These are phyloP conservation scores for Lactarius trivialis DNA, from an alignment of 768 basidiomycete genomes.

Conservation along the genomic window DNA sequence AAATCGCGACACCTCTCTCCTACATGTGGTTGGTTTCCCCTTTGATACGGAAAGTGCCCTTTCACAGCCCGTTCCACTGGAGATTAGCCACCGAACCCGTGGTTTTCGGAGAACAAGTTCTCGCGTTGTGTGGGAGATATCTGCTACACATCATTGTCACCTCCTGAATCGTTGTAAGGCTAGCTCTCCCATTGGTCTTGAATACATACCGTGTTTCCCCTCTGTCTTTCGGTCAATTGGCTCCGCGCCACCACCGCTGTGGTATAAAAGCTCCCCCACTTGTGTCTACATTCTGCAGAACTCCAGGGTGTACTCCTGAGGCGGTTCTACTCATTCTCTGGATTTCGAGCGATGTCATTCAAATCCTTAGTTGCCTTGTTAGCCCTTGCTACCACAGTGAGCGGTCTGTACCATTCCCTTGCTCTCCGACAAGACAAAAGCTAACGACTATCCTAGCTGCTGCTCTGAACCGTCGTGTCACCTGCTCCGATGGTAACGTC, in stretches of 20 bases:
- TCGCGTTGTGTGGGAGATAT: too few species aligned
- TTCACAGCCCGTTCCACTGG: neutral
- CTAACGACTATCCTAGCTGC: neutral
- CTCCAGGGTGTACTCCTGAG: neutral
- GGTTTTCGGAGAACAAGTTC: too few species aligned
- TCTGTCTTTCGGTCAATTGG: neutral
- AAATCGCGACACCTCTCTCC: neutral
- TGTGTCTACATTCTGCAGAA: neutral
- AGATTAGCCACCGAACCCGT: neutral
- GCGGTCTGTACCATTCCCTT: neutral
- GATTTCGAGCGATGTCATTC: slow-evolving; percentile 23
- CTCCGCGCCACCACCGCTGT: neutral
- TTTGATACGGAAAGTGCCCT: neutral
- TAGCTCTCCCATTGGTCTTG: too few species aligned
- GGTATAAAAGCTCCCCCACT: neutral
- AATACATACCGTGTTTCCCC: neutral
- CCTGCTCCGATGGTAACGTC: neutral
- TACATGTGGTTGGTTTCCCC: neutral
- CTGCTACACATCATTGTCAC: too few species aligned
- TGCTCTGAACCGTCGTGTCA: neutral
- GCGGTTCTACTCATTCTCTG: neutral
- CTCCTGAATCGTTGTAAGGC: too few species aligned
- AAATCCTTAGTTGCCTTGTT: slow-evolving; percentile 23
- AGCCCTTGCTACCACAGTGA: slow-evolving; percentile 17
- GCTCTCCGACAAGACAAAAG: neutral